Conservation (phyloP, 768 basidiomycete species). For the Paxillus rubicundulus region DNA sequence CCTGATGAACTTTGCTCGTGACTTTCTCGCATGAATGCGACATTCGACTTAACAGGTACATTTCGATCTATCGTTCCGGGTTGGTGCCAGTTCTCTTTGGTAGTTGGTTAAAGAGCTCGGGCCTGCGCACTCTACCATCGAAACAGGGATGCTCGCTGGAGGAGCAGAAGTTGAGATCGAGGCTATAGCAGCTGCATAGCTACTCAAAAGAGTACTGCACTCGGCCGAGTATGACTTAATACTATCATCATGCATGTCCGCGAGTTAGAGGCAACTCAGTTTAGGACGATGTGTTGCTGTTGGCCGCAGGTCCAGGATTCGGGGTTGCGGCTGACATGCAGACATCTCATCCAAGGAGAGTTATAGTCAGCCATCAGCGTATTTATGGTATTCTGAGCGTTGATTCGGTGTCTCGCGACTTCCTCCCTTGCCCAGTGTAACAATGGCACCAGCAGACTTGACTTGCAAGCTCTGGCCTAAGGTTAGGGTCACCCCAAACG, state of each 20-base stretch:
- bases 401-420: not conserved
- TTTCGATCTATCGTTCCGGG: not conserved
- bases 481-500: slow-evolving; percentile 1
- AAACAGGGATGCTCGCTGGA: slow-evolving; percentile 60
- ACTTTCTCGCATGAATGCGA: slow-evolving; percentile 54
- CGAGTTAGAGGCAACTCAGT: too few species aligned
- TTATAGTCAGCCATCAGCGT: slow-evolving; percentile 24
- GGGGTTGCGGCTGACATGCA: slow-evolving; percentile 14
- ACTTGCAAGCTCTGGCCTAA: not conserved
- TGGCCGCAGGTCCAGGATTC: slow-evolving; percentile 20
- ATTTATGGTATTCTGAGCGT: slow-evolving; percentile 19
- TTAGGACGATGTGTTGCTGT: not conserved
- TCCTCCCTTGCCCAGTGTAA: not conserved
- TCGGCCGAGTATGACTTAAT: too few species aligned
- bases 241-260: not conserved
- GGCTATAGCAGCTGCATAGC: not conserved
- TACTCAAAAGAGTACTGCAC: not conserved
- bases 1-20: slow-evolving; percentile 50
- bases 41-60: slow-evolving; percentile 48
- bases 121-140: slow-evolving; percentile 71
- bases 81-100: not conserved
- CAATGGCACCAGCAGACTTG: slow-evolving; percentile 11
- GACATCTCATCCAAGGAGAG: slow-evolving; percentile 8
- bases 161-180: not conserved
- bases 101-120: slow-evolving; percentile 51